Evolutionary conservation across 2,329 filamentous ascomycete species (phyloP).

Genomic region (Claviceps paspali): DNA sequence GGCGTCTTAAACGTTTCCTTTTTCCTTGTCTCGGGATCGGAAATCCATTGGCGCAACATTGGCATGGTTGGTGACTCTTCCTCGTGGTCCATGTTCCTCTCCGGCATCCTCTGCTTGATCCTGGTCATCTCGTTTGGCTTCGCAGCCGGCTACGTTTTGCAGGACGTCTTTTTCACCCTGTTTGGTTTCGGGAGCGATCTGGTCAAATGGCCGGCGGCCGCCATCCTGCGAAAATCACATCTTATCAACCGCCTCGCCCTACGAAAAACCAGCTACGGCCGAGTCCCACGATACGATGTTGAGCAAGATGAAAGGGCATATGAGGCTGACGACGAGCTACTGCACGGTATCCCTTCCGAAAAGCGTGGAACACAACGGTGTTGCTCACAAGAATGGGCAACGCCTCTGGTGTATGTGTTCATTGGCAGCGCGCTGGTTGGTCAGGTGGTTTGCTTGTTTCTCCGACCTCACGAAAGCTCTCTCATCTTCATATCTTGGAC

Average conservation of each 20-base stretch:
- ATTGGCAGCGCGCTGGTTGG: conserved; percentile 8
- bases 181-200: conserved; percentile 12
- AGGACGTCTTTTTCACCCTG: conserved; percentile 10
- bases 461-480: conserved; percentile 16
- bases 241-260: neutral
- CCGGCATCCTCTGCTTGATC: conserved; percentile 15
- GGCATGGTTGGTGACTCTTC: conserved; percentile 16
- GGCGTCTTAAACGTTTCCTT: conserved; percentile 14
- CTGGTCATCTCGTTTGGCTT: conserved; percentile 9
- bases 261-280: conserved; percentile 7
- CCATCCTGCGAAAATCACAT: conserved; percentile 5
- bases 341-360: no score
- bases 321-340: no score
- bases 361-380: neutral
- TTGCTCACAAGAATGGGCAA: neutral
- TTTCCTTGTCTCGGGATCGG: conserved; percentile 15
- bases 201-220: conserved; percentile 11
- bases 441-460: conserved; percentile 9
- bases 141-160: conserved; percentile 12
- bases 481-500: conserved; percentile 22
- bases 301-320: conserved; percentile 6
- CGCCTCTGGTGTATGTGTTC: conserved; percentile 6
- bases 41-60: conserved; percentile 21
- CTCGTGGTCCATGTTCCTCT: conserved; percentile 15
- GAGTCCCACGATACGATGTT: conserved; percentile 13